phyloP scores from a whole-genome alignment of 345 rosid species.

The Eucalyptus microcorys region DNA sequence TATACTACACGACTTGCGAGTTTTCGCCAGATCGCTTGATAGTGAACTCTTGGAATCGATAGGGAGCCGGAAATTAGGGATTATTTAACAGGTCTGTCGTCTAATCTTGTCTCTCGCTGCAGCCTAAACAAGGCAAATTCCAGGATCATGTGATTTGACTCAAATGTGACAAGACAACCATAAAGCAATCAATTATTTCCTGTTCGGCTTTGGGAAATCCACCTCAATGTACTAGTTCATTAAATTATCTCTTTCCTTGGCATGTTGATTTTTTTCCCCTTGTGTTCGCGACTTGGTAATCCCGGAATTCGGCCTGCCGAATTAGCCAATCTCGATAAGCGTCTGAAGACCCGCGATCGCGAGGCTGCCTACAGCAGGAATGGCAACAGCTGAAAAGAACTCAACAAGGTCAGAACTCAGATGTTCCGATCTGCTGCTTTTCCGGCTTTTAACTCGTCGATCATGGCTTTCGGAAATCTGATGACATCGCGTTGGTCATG shows the following conservation, averaged over 20 bases:
- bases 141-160: not conserved
- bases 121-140: not conserved
- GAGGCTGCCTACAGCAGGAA: not conserved
- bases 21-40: not conserved
- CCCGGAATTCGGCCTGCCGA: not conserved
- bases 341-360: not conserved
- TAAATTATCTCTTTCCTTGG: not conserved
- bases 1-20: rapidly evolving
- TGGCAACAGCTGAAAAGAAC: not conserved
- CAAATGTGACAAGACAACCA: not conserved
- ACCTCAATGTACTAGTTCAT: not conserved
- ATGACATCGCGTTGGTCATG: not conserved
- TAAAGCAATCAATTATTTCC: not conserved
- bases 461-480: not conserved
- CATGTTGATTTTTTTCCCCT: not conserved
- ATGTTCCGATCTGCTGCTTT: not conserved
- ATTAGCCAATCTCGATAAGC: not conserved
- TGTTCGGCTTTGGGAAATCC: not conserved
- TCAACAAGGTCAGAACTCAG: not conserved
- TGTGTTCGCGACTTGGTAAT: not conserved
- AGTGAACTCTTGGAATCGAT: not conserved
- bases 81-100: not conserved
- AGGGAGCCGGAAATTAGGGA: not conserved
- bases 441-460: not conserved
- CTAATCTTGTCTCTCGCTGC: not conserved